Conservation (phyloP, 371 early-diverging fungal genomes). For the Mucor circinelloides region DNA sequence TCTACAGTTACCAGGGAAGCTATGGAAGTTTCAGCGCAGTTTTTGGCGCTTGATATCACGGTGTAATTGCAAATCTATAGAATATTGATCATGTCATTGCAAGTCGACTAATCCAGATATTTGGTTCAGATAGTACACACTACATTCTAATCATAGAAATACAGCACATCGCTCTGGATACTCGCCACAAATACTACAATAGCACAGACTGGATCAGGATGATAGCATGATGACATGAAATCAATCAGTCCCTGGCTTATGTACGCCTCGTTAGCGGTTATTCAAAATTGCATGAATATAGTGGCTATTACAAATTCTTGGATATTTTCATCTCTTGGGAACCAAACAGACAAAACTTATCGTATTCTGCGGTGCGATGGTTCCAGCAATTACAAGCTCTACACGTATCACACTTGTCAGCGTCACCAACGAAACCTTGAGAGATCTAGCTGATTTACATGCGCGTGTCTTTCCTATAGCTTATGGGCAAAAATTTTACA, state of each 20-base stretch:
- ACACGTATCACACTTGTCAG: slow-evolving; percentile 18
- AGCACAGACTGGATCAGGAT: neutral
- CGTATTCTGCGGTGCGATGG: neutral
- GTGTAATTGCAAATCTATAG: too few relatives aligned
- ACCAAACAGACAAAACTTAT: neutral
- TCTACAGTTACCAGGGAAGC: too few relatives aligned
- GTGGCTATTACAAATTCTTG: neutral
- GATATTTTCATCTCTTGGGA: neutral
- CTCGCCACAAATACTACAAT: too few relatives aligned
- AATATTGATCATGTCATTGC: too few relatives aligned
- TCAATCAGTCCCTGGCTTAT: neutral
- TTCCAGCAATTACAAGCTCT: slow-evolving; percentile 9
- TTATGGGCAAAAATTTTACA: slow-evolving; percentile 24
- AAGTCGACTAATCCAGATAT: too few relatives aligned
- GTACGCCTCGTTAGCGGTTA: neutral
- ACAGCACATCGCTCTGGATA: too few relatives aligned
- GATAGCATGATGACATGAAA: neutral
- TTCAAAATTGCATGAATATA: neutral
- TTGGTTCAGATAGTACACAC: too few relatives aligned
- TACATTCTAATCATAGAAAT: too few relatives aligned
- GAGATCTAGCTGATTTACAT: slow-evolving; percentile 19
- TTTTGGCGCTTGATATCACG: too few relatives aligned
- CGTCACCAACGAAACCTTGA: slow-evolving; percentile 18
- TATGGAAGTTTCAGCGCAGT: too few relatives aligned
- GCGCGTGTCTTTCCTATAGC: slow-evolving; percentile 21